These are phyloP conservation scores for Ustilago crameri DNA, from an alignment of 1,284 basidiomycete genomes.

Conservation along the genomic window DNA sequence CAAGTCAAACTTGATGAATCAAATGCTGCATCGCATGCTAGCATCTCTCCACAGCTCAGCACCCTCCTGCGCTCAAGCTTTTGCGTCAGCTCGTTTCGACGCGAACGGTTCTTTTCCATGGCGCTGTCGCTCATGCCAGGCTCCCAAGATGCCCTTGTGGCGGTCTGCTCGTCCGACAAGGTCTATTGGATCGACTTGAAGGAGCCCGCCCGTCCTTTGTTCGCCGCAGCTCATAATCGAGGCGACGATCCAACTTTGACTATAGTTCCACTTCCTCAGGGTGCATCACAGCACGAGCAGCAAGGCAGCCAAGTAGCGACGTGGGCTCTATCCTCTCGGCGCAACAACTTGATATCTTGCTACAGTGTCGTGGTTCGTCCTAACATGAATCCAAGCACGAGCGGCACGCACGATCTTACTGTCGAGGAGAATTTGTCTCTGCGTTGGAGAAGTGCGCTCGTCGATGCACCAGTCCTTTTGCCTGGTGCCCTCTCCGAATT, in stretches of 20 bases:
- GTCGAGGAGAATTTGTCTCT: background rate
- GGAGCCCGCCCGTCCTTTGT: constrained; percentile 4
- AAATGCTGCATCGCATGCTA: background rate
- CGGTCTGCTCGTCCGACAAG: constrained; percentile 35
- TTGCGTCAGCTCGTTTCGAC: constrained; percentile 21
- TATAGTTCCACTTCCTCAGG: constrained; percentile 3
- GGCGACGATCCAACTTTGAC: constrained; percentile 39
- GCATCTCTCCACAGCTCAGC: background rate
- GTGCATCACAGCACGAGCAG: background rate
- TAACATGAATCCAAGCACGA: background rate
- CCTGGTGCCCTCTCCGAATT: background rate
- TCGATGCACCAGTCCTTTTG: constrained; percentile 14
- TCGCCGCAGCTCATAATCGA: constrained; percentile 32
- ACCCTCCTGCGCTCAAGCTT: constrained; percentile 15
- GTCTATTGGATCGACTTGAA: constrained; percentile 37
- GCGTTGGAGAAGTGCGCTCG: constrained; percentile 5
- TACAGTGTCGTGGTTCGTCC: constrained; percentile 6
- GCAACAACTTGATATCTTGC: constrained; percentile 19
- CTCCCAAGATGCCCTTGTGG: constrained; percentile 15
- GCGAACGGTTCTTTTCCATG: constrained; percentile 27
- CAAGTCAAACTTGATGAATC: constrained; percentile 1
- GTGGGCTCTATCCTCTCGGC: constrained; percentile 18
- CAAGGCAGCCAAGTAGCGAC: background rate
- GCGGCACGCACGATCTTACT: background rate
- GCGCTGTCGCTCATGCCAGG: background rate